These are phyloP conservation scores for Alternaria consortialis DNA, from an alignment of 2,329 filamentous ascomycete species.

Conservation along the genomic window DNA sequence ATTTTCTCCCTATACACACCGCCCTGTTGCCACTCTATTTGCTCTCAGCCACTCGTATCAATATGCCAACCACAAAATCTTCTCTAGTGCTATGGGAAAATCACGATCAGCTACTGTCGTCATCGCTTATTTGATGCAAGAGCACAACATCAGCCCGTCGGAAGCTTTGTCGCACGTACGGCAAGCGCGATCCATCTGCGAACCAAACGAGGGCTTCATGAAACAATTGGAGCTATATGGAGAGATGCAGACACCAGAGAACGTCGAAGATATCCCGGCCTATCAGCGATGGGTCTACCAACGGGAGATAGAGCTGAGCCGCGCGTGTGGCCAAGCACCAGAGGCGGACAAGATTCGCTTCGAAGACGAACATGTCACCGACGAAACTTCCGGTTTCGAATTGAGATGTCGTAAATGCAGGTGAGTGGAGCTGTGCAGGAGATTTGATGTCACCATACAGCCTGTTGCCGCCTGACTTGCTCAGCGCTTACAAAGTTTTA, in stretches of 20 bases:
- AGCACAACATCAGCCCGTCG: constrained; percentile 59
- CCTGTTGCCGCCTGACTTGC: constrained; percentile 16
- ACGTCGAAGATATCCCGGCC: constrained; percentile 72
- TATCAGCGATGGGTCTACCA: constrained; percentile 84
- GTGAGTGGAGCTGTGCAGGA: constrained; percentile 52
- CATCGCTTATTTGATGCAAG: constrained; percentile 82
- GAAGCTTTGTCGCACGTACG: constrained; percentile 77
- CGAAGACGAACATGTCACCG: constrained; percentile 69
- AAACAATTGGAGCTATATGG: constrained; percentile 86
- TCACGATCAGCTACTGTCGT: constrained; percentile 87
- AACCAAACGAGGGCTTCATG: constrained; percentile 94
- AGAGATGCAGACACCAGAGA: constrained; percentile 80
- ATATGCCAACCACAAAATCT: constrained; percentile 46
- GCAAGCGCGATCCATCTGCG: constrained; percentile 76
- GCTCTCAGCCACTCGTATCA: constrained; percentile 37
- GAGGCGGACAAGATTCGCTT: constrained; percentile 80
- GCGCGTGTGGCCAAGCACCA: constrained; percentile 81
- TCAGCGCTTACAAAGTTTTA: constrained; percentile 48
- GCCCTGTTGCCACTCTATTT: constrained; percentile 47
- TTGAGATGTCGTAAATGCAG: constrained; percentile 93
- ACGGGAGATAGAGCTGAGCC: constrained; percentile 70
- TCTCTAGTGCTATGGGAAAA: constrained; percentile 88
- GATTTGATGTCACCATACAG: constrained; percentile 14
- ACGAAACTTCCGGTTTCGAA: constrained; percentile 61
- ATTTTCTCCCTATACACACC: constrained; percentile 36